Evolutionary conservation across 352 stramenopile genomes (phyloP), one percentile per base, ranked within the genome.

Genomic region (Aphanomyces euteiches): DNA sequence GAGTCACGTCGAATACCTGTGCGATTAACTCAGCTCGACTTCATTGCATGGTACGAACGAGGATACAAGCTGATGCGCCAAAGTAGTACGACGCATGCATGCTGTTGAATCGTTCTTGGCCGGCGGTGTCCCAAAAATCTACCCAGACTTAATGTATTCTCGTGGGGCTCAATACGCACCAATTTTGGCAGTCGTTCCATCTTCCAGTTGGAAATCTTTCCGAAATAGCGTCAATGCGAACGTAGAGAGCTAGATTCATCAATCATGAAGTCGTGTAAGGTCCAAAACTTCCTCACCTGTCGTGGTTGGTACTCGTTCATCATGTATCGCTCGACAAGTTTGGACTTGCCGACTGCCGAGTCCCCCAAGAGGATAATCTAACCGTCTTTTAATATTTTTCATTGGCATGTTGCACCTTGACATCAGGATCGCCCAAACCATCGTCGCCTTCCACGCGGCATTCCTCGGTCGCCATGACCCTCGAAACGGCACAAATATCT

Each of bases 71-170:
- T 56, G 96, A 94, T n/a, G 95, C 93, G 56, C 93, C 79, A 69
- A 97, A 97, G 82, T 98, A 98, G 73, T 98, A 98, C 1, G 92
- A 97, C 48, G 93, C 84, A 76, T 98, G 93, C 88, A 98, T 98
- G 65, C 88, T 98, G 8, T 87, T 96, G 75, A 98, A 98, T 40
- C 90, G 88, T 69, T 98, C 95, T 78, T 98, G 95, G 17, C 94
- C 95, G 1, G 94, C 95, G 12, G 95, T 98, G 73, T 98, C 95
- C 94, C 94, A 98, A 74, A 98, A 97, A 69, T 98, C 93, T 93
- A 61, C 45, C 15, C 34, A 47, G 17, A 8, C 21, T 21, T 48
- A 56, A 28, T n/a, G 37, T 6, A 59, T 56, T 34, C 19, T 17
- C 28, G 7, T 68, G 43, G 8, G 56, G 56, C 13, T 38, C 5